Evolutionary conservation across 2,329 filamentous ascomycete species (phyloP).

Genomic region (Monascus ruber): DNA sequence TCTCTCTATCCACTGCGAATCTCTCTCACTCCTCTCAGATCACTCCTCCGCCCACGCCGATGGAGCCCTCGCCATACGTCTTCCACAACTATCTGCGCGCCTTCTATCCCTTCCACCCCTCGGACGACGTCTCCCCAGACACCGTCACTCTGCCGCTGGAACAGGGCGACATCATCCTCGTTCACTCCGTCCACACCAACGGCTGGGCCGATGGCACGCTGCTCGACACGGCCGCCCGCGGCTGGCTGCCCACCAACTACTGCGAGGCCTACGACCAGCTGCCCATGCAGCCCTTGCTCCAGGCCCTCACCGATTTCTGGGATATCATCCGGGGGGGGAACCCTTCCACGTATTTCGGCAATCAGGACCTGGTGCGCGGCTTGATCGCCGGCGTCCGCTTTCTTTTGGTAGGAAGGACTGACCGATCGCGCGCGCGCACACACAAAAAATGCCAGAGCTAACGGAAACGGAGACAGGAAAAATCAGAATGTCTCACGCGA

Average conservation of each 20-base stretch:
- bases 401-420: conserved; percentile 63
- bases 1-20: conserved; percentile 6
- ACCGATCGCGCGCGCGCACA: no score
- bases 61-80: conserved; percentile 42
- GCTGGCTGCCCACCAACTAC: conserved; percentile 97
- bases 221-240: conserved; percentile 70
- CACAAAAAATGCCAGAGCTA: conserved; percentile 6
- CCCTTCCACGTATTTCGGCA: conserved; percentile 68
- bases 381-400: conserved; percentile 88
- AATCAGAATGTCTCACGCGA: conserved; percentile 73
- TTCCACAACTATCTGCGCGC: conserved; percentile 94
- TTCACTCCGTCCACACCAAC: conserved; percentile 95
- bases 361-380: conserved; percentile 87
- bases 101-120: conserved; percentile 83
- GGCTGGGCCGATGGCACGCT: conserved; percentile 97
- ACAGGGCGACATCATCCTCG: conserved; percentile 81
- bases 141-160: conserved; percentile 82
- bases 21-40: conserved; percentile 40
- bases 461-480: conserved; percentile 50
- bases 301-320: conserved; percentile 84
- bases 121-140: conserved; percentile 62
- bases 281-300: conserved; percentile 72
- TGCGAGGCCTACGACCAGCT: conserved; percentile 90
- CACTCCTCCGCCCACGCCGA: conserved; percentile 64
- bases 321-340: conserved; percentile 70